phyloP scores from a whole-genome alignment of 768 basidiomycete species.

The Tylopilus intermedius region DNA sequence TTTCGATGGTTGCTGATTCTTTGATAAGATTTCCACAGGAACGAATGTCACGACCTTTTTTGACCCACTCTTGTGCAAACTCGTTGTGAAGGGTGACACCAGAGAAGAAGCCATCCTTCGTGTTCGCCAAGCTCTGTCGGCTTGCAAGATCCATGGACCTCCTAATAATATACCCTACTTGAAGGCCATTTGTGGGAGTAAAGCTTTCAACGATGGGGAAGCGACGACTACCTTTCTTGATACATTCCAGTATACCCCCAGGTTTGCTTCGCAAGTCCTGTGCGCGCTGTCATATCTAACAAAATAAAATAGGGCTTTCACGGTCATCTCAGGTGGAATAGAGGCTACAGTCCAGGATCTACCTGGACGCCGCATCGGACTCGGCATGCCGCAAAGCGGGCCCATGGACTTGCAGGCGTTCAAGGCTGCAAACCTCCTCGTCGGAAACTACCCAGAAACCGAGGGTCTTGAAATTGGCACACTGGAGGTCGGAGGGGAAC shows the following conservation, averaged over 20 bases:
- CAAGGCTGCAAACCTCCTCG: constrained; percentile 52
- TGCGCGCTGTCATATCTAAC: neutral
- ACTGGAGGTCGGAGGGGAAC: constrained; percentile 35
- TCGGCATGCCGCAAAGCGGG: constrained; percentile 60
- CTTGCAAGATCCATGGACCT: constrained; percentile 48
- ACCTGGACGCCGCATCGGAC: constrained; percentile 46
- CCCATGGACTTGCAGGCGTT: constrained; percentile 61
- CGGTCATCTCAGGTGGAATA: constrained; percentile 50
- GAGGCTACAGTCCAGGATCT: constrained; percentile 57
- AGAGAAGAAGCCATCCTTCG: constrained; percentile 43
- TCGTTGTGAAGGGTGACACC: constrained; percentile 47
- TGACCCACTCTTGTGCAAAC: constrained; percentile 57
- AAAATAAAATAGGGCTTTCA: constrained; percentile 37
- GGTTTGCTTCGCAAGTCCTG: constrained; percentile 25
- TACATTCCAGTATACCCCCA: constrained; percentile 37
- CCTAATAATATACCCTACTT: constrained; percentile 58
- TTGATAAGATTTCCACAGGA: constrained; percentile 43
- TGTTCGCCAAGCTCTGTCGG: constrained; percentile 36
- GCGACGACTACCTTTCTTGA: constrained; percentile 49
- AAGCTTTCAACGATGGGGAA: constrained; percentile 37
- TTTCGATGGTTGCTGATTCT: neutral
- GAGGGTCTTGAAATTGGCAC: constrained; percentile 56
- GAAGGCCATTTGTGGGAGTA: constrained; percentile 37
- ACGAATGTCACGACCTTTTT: constrained; percentile 49
- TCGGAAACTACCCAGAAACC: constrained; percentile 43